phyloP scores from a whole-genome alignment of 345 rosid species.

The Hibiscus trionum region DNA sequence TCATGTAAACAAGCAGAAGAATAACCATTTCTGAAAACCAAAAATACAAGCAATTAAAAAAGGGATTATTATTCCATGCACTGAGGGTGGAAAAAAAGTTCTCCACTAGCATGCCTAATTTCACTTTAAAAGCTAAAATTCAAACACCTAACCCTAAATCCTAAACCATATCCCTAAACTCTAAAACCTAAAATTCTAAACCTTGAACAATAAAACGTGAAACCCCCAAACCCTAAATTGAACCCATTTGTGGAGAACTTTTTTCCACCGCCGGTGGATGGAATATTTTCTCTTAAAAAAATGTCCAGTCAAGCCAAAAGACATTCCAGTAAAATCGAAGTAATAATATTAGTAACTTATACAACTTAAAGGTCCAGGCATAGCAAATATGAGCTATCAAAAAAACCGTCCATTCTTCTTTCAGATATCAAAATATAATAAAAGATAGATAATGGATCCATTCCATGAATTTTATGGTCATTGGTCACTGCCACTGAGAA shows the following conservation, averaged over 20 bases:
- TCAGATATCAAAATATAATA: not conserved
- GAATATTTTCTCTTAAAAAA: too few species aligned
- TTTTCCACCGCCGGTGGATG: too few species aligned
- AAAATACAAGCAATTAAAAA: not conserved
- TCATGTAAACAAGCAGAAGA: not conserved
- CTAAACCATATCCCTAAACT: too few species aligned
- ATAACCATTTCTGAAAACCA: not conserved
- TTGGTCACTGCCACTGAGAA: not conserved
- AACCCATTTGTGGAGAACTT: too few species aligned
- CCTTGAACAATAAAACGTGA: too few species aligned
- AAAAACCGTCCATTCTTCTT: not conserved
- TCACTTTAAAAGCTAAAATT: too few species aligned
- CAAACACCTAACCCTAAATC: too few species aligned
- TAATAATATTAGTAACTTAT: not conserved
- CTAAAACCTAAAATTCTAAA: too few species aligned
- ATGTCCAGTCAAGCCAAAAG: not conserved
- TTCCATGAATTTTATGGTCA: conserved; percentile 1
- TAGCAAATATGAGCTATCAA: not conserved
- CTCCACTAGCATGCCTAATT: too few species aligned
- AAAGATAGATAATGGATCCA: not conserved
- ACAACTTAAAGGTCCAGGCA: not conserved
- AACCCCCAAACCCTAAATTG: too few species aligned
- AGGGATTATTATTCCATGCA: too few species aligned
- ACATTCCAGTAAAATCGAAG: not conserved
- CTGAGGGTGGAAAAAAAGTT: too few species aligned